phyloP scores from a whole-genome alignment of 2,329 filamentous ascomycete species.

The Colletotrichum brevisporum region DNA sequence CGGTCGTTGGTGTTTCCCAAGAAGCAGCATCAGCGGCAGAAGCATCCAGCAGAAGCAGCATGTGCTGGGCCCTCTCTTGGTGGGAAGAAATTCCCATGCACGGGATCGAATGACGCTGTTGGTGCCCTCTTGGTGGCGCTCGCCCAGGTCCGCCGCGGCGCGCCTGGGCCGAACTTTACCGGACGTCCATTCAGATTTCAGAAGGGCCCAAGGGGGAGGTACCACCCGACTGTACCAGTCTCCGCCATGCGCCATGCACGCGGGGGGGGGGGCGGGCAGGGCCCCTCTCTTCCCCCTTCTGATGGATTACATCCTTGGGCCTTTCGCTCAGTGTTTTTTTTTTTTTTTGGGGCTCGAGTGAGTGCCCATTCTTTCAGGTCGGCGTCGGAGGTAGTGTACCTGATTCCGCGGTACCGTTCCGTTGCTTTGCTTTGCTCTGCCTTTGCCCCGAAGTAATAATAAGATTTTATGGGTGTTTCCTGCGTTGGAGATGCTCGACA shows the following conservation, averaged over 20 bases:
- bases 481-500: not conserved
- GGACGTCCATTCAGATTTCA: slow-evolving; percentile 21
- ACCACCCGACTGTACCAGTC: not conserved
- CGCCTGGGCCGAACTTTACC: slow-evolving; percentile 38
- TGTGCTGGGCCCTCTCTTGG: not conserved
- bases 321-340: not conserved
- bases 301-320: not conserved
- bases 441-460: too few species aligned
- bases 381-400: too few species aligned
- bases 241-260: slow-evolving; percentile 15
- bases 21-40: not conserved
- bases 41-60: too few species aligned
- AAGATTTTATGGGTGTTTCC: not conserved
- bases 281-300: not conserved
- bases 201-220: not conserved
- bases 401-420: too few species aligned
- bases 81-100: not conserved
- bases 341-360: not conserved
- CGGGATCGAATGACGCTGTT: slow-evolving; percentile 27
- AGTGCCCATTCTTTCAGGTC: too few species aligned
- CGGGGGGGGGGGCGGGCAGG: not conserved
- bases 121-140: slow-evolving; percentile 10
- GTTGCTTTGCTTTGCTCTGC: too few species aligned
- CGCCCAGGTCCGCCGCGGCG: slow-evolving; percentile 23
- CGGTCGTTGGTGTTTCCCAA: not conserved